A percentile compares a stretch with the other conserved stretches of the same genome.
Evolutionary conservation across 2,329 filamentous ascomycete species (phyloP).

Genomic region (Coniosporium tulheliwenetii): DNA sequence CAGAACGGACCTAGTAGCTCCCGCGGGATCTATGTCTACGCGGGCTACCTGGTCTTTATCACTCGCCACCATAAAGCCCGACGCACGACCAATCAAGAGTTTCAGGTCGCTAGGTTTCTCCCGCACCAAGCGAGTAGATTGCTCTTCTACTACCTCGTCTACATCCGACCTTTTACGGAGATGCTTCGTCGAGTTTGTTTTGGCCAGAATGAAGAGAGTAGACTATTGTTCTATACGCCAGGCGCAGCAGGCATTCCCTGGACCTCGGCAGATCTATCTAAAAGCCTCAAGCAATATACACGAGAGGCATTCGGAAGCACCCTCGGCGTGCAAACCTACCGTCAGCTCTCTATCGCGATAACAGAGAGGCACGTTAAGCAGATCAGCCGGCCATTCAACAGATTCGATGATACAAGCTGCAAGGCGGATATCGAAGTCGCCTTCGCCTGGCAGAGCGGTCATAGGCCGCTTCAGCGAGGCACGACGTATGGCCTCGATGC

Average conservation of each 20-base stretch:
- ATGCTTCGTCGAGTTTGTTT: slow-evolving; percentile 2
- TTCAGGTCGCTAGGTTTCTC: slow-evolving; percentile 2
- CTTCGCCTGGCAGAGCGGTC: slow-evolving; percentile 4
- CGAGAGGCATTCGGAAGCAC: not conserved
- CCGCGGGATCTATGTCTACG: slow-evolving; percentile 3
- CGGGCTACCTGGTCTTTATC: slow-evolving; percentile 1
- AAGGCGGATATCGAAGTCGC: slow-evolving; percentile 2
- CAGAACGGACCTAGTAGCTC: slow-evolving; percentile 2
- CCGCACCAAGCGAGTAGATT: not conserved
- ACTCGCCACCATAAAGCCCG: slow-evolving; percentile 3
- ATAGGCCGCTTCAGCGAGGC: slow-evolving; percentile 2
- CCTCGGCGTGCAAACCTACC: slow-evolving; percentile 1
- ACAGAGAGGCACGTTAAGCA: slow-evolving; percentile 4
- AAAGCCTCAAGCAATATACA: not conserved
- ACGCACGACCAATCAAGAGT: slow-evolving; percentile 3
- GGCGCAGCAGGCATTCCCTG: not conserved
- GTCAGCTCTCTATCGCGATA: slow-evolving; percentile 3
- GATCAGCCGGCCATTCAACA: slow-evolving; percentile 2
- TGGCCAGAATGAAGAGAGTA: not conserved
- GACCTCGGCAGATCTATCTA: slow-evolving; percentile 2
- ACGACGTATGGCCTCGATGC: slow-evolving; percentile 3
- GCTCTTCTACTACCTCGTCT: too few species aligned
- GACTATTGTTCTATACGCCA: slow-evolving; percentile 1
- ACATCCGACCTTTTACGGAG: slow-evolving; percentile 2
- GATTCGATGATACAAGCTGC: slow-evolving; percentile 2